Conservation (phyloP, 78 protist species). For the Capsaspora owczarzaki region DNA sequence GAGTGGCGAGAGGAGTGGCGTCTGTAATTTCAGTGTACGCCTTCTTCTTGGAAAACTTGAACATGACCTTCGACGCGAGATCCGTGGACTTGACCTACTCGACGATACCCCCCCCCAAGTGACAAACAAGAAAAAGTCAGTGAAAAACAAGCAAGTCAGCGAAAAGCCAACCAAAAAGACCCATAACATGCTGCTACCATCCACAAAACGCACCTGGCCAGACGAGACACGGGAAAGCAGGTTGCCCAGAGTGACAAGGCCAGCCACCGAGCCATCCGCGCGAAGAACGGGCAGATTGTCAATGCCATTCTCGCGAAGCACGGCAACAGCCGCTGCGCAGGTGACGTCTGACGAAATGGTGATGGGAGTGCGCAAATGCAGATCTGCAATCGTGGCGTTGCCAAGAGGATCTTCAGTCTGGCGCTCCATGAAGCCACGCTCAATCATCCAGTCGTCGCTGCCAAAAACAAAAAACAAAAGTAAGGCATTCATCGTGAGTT, state of each 20-base stretch:
- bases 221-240: not conserved
- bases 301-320: conserved; percentile 10
- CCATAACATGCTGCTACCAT: too few relatives aligned
- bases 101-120: not conserved
- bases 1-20: not conserved
- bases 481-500: too few relatives aligned
- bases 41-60: not conserved
- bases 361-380: not conserved
- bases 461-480: too few relatives aligned
- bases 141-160: too few relatives aligned
- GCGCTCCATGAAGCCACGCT: conserved; percentile 50
- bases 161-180: too few relatives aligned
- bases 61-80: conserved; percentile 1
- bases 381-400: not conserved
- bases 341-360: not conserved
- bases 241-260: conserved; percentile 6
- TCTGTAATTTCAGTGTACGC: not conserved
- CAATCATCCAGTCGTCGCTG: conserved; percentile 83
- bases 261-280: not conserved
- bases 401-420: not conserved
- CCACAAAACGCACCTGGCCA: too few relatives aligned
- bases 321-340: not conserved
- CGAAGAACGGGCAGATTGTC: conserved; percentile 35
- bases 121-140: too few relatives aligned
- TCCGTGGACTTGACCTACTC: not conserved